These are phyloP conservation scores for Dendrostoma leiphaemia DNA, from an alignment of 2,329 filamentous ascomycete species.

Conservation along the genomic window DNA sequence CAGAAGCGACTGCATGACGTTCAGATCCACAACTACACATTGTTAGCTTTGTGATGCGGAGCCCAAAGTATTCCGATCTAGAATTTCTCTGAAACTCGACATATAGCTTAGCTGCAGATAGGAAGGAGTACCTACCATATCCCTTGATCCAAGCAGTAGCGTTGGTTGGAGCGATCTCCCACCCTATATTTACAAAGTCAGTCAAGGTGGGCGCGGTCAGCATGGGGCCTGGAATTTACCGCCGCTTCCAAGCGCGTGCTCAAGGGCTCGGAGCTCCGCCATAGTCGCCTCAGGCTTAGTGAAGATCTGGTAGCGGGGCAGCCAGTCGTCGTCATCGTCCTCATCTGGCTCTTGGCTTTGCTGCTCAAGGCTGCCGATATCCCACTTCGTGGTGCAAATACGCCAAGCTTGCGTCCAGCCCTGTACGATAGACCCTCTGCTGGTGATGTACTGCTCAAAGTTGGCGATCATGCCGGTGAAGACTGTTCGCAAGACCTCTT, in stretches of 20 bases:
- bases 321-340: constrained; percentile 11
- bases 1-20: constrained; percentile 9
- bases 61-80: too few species aligned
- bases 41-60: too few species aligned
- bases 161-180: not conserved
- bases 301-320: constrained; percentile 5
- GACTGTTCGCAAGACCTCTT: not conserved
- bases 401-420: constrained; percentile 15
- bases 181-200: too few species aligned
- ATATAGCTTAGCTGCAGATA: too few species aligned
- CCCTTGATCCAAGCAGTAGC: not conserved
- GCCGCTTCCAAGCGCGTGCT: not conserved
- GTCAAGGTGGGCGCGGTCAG: too few species aligned
- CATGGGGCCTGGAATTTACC: too few species aligned
- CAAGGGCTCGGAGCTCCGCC: not conserved
- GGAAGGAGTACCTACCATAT: too few species aligned
- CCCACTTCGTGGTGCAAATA: constrained; percentile 5
- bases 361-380: not conserved
- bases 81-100: too few species aligned
- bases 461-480: not conserved
- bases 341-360: constrained; percentile 3
- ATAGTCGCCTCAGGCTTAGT: not conserved
- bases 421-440: constrained; percentile 1
- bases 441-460: not conserved
- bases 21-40: constrained; percentile 10